Conservation (phyloP, 768 basidiomycete species). For the Cystobasidium tubakii region DNA sequence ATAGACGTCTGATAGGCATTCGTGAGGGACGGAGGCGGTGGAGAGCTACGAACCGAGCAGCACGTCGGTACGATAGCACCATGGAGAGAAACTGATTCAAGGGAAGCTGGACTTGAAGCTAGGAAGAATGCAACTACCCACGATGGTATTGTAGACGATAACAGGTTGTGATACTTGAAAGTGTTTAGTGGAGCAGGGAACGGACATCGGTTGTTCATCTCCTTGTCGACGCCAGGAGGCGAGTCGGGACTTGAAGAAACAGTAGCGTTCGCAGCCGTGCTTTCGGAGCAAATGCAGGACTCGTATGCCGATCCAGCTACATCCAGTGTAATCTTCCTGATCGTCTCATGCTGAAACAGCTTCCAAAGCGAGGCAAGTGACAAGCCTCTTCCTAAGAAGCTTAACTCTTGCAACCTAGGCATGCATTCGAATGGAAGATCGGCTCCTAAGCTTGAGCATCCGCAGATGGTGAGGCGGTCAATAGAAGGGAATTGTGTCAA, state of each 20-base stretch:
- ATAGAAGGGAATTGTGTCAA: neutral
- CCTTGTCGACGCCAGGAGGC: too few relatives aligned
- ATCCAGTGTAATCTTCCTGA: slow-evolving; percentile 15
- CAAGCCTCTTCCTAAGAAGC: slow-evolving; percentile 15
- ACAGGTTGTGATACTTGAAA: slow-evolving; percentile 5
- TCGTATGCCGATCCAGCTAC: slow-evolving; percentile 13
- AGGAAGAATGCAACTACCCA: slow-evolving; percentile 4
- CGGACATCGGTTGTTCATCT: neutral
- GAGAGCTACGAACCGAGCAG: neutral
- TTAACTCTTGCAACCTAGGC: slow-evolving; percentile 14
- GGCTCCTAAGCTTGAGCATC: neutral
- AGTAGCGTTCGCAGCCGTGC: neutral
- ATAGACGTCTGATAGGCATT: neutral
- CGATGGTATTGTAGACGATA: slow-evolving; percentile 17
- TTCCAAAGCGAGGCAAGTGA: neutral
- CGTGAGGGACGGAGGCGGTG: neutral
- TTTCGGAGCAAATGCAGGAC: neutral
- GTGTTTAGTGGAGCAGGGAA: neutral
- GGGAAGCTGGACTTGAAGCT: neutral
- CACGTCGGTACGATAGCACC: neutral
- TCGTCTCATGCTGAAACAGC: neutral
- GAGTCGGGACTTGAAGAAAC: neutral
- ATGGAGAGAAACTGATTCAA: neutral
- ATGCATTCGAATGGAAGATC: slow-evolving; percentile 9
- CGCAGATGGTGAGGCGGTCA: slow-evolving; percentile 10